These are phyloP conservation scores for Choanephora cucurbitarum DNA, from an alignment of 371 early-diverging fungal species.

Conservation along the genomic window DNA sequence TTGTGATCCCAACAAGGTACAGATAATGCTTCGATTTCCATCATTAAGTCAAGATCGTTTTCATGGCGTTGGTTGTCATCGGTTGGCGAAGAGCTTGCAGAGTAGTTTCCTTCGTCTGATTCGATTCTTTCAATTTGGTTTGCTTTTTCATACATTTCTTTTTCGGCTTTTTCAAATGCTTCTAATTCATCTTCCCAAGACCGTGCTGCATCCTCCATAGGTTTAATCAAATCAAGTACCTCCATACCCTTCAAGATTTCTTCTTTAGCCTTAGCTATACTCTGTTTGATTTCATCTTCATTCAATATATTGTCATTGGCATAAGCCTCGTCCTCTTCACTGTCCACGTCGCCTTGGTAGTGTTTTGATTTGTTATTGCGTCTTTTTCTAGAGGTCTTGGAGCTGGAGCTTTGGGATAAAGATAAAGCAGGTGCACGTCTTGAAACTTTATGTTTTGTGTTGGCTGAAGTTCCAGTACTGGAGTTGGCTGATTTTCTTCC, in stretches of 20 bases:
- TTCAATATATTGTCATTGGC: conserved; percentile 23
- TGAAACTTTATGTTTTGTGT: conserved; percentile 9
- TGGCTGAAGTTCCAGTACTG: conserved; percentile 24
- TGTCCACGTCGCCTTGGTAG: conserved; percentile 17
- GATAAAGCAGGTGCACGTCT: conserved; percentile 9
- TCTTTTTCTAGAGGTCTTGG: conserved; percentile 7
- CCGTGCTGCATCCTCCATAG: conserved; percentile 41
- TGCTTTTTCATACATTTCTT: conserved; percentile 27
- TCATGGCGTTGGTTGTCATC: conserved; percentile 14
- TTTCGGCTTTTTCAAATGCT: conserved; percentile 43
- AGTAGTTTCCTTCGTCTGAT: conserved; percentile 47
- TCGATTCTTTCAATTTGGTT: conserved; percentile 27
- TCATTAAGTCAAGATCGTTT: conserved; percentile 27
- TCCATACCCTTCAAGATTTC: conserved; percentile 61
- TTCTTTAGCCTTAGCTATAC: conserved; percentile 63
- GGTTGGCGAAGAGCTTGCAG: conserved; percentile 38
- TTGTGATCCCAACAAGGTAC: conserved; percentile 47
- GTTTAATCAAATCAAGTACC: conserved; percentile 52
- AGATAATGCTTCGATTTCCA: conserved; percentile 41
- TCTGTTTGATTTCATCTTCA: conserved; percentile 52
- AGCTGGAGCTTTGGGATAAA: conserved; percentile 24
- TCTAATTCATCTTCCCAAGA: conserved; percentile 49
- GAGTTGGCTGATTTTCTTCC: conserved; percentile 29
- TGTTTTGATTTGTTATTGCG: background rate
- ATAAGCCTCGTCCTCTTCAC: conserved; percentile 37